A percentile compares a stretch with the other conserved stretches of the same genome.
These are phyloP conservation scores for Eucalyptus lansdowneana DNA, from an alignment of 345 rosid genomes.

Conservation along the genomic window DNA sequence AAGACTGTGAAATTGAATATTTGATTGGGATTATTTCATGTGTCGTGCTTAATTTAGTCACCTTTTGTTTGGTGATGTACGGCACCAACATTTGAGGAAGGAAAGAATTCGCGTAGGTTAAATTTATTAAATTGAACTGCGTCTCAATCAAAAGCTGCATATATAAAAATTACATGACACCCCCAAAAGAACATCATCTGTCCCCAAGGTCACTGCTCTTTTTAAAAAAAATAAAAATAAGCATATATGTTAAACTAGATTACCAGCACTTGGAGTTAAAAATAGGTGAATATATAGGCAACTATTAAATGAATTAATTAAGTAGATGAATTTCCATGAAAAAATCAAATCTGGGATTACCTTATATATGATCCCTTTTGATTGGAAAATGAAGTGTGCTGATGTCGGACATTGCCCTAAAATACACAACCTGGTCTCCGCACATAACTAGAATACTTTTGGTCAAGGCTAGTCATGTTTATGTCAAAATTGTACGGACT, in stretches of 20 bases:
- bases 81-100: neutral
- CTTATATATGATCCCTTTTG: neutral
- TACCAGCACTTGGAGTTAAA: neutral
- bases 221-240: neutral
- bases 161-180: neutral
- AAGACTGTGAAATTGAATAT: neutral
- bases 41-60: neutral
- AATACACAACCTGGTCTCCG: neutral
- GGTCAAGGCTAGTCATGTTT: neutral
- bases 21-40: neutral
- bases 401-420: neutral
- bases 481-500: neutral
- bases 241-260: neutral
- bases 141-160: neutral
- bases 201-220: neutral
- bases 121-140: neutral
- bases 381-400: neutral
- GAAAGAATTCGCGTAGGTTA: neutral
- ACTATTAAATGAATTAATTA: neutral
- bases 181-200: neutral
- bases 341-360: neutral
- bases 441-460: neutral
- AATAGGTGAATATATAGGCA: neutral
- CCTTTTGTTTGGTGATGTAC: neutral
- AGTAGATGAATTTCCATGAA: neutral